Evolutionary conservation across 1,284 basidiomycete genomes (phyloP).

Genomic region (Xerocomus minutiporus): DNA sequence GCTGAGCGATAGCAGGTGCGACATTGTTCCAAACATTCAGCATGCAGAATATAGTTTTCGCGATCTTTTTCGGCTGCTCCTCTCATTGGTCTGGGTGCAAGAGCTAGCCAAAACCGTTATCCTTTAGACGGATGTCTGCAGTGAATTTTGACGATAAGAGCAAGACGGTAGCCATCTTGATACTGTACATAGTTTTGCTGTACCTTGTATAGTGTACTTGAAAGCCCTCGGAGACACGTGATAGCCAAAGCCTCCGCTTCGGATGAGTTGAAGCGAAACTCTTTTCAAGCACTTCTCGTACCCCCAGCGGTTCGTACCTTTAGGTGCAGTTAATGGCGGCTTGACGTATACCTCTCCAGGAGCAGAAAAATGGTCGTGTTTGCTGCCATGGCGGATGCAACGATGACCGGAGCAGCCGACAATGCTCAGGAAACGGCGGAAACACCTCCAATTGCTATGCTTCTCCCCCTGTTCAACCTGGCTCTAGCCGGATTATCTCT

Average conservation of each 20-base stretch:
- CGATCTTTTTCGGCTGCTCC: not conserved
- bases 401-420: conserved; percentile 1
- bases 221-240: too few relatives aligned
- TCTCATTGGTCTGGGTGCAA: not conserved
- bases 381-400: conserved; percentile 10
- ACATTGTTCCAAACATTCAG: too few relatives aligned
- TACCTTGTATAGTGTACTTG: too few relatives aligned
- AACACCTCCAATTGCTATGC: conserved; percentile 24
- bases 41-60: not conserved
- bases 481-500: conserved; percentile 9
- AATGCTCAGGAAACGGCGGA: not conserved
- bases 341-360: not conserved
- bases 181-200: too few relatives aligned
- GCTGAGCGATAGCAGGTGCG: not conserved
- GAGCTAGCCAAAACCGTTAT: too few relatives aligned
- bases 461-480: conserved; percentile 23
- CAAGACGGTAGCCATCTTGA: too few relatives aligned
- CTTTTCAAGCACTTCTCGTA: not conserved
- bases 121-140: too few relatives aligned
- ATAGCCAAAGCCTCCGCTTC: too few relatives aligned
- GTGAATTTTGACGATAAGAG: too few relatives aligned
- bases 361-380: not conserved
- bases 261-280: not conserved
- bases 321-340: not conserved
- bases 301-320: not conserved